Evolutionary conservation across 225 moss, liverwort and hornwort genomes (phyloP), one percentile per base, ranked within the genome.

Genomic region (Marchantia polymorpha): DNA sequence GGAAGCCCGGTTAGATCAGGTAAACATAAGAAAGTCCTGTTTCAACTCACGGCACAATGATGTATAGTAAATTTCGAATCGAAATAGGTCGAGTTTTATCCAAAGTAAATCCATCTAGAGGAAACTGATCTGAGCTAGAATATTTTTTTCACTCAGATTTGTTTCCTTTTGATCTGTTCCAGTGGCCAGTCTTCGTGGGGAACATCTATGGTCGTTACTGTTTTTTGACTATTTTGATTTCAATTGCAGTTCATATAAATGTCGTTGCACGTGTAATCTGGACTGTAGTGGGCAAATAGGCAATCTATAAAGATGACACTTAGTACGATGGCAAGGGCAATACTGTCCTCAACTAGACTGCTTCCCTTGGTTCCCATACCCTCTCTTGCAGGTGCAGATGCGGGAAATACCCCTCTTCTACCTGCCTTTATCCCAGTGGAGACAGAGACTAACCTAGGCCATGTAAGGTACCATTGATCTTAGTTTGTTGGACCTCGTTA

Each of bases 1-100:
- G 31, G 90, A 91, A 77, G 79, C 81, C 74, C 86, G 81, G 66
- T 58, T 94, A 86, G 86, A 89, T 47, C 90, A 88, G 74, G 91
- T 90, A 47, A 83, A 55, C 10, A 49, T 19, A 48, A 59, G 39
- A 39, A 39, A 39, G 39, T 39, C 39, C 39, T 39, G 39, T 39
- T 2, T 39, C 39, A 39, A 39, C 39, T 39, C 3, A 39, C 39
- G 39, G 39, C 39, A 39, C 39, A 39, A 39, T 39, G 39, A 39
- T 39, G 39, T 39, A 39, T 39, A 39, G 39, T 39, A 39, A 39
- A 39, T 1, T 19, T n/a, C 50, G n/a, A 23, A 71, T 3, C 25
- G 31, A 22, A 10, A 3, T 25, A 3, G 68, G 16, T 46, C 47
- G 68, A 46, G 11, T 17, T 46, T 17, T 19, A 20, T 71, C 8